Conservation (phyloP, 2,329 filamentous ascomycete species). For the Hirsutella rhossiliensis region DNA sequence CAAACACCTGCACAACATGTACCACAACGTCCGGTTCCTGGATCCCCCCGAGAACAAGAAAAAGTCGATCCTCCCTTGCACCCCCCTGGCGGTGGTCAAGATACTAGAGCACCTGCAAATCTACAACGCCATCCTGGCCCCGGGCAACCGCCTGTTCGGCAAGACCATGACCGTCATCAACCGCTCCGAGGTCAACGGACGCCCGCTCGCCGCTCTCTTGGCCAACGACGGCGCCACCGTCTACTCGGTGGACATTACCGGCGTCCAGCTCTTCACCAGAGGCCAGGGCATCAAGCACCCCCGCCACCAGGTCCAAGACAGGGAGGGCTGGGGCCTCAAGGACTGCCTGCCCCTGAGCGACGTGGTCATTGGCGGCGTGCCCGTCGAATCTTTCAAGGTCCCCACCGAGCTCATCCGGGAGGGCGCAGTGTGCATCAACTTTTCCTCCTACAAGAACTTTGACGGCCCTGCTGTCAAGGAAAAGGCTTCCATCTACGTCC, state of each 20-base stretch:
- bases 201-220: constrained; percentile 81
- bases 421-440: constrained; percentile 97
- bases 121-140: constrained; percentile 88
- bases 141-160: constrained; percentile 86
- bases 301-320: constrained; percentile 77
- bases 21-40: constrained; percentile 92
- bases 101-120: constrained; percentile 91
- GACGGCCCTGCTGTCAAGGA: constrained; percentile 75
- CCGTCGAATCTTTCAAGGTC: constrained; percentile 79
- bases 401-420: constrained; percentile 72
- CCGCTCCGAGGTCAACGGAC: constrained; percentile 86
- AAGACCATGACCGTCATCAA: constrained; percentile 96
- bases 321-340: constrained; percentile 66
- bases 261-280: constrained; percentile 83
- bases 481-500: constrained; percentile 93
- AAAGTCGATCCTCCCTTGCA: constrained; percentile 92
- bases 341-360: constrained; percentile 81
- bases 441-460: constrained; percentile 93
- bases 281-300: constrained; percentile 77
- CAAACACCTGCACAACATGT: constrained; percentile 97
- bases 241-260: constrained; percentile 87
- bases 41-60: constrained; percentile 64
- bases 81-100: constrained; percentile 90
- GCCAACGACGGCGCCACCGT: constrained; percentile 95
- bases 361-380: constrained; percentile 89